Evolutionary conservation across 768 basidiomycete species (phyloP).

Genomic region (Rhodotorula graminis): DNA sequence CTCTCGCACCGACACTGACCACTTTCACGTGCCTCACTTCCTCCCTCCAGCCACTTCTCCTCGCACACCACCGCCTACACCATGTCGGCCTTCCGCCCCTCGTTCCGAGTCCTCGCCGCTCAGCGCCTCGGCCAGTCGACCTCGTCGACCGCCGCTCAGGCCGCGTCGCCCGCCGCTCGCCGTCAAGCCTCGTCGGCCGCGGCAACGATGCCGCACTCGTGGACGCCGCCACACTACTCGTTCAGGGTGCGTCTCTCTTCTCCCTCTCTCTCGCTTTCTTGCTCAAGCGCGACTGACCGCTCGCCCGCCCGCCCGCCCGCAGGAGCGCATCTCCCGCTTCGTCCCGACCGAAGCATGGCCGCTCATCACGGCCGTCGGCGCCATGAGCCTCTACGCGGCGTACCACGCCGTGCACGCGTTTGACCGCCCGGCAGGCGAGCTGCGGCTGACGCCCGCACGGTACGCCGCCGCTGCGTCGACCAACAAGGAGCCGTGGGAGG

Average conservation of each 20-base stretch:
- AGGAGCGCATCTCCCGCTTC: not conserved
- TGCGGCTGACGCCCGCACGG: not conserved
- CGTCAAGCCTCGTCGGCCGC: not conserved
- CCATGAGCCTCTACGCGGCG: not conserved
- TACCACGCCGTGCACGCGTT: not conserved
- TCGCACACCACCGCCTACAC: not conserved
- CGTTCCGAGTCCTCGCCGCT: not conserved
- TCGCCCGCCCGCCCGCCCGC: no score
- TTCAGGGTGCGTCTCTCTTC: not conserved
- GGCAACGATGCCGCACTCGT: not conserved
- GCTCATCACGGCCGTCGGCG: not conserved
- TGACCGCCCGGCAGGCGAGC: slow-evolving; percentile 3
- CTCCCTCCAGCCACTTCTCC: not conserved
- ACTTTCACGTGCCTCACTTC: not conserved
- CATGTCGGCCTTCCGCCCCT: not conserved
- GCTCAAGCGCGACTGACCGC: not conserved
- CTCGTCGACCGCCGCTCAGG: not conserved
- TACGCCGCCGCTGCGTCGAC: no score
- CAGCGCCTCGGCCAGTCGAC: not conserved
- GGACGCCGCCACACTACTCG: not conserved
- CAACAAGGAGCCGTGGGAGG: slow-evolving; percentile 6
- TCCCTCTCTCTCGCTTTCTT: not conserved
- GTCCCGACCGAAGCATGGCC: slow-evolving; percentile 9
- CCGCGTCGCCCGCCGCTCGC: not conserved
- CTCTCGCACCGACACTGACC: no score